Conservation (phyloP, 2,329 filamentous ascomycete species). For the Apiospora arundinis region DNA sequence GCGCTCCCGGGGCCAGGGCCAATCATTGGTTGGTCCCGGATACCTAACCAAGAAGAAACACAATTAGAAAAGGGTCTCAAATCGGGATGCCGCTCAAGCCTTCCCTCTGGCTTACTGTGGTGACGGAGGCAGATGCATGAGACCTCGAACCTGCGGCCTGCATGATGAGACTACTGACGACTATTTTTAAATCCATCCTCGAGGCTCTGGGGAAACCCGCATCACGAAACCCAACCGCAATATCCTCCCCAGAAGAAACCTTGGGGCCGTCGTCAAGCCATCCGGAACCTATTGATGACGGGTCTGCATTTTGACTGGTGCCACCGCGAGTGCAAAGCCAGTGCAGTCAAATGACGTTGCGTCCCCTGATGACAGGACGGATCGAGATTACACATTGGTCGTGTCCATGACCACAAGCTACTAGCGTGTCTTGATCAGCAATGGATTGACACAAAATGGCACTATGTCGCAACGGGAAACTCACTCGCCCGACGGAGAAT, state of each 20-base stretch:
- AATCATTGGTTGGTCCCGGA: background rate
- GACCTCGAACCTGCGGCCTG: background rate
- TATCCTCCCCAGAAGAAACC: background rate
- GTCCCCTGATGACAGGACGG: background rate
- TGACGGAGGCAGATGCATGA: background rate
- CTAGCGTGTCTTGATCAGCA: background rate
- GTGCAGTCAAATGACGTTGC: background rate
- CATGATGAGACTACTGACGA: background rate
- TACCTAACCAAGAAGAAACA: background rate
- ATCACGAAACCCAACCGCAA: background rate
- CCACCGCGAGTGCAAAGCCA: background rate
- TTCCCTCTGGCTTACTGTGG: background rate
- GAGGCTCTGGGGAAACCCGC: background rate
- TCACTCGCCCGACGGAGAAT: background rate
- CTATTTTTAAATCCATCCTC: constrained; percentile 3
- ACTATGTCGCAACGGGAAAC: background rate
- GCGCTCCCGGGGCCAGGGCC: background rate
- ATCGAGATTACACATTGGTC: constrained; percentile 12
- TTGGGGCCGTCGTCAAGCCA: background rate
- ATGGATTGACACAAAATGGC: background rate
- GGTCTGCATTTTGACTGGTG: background rate
- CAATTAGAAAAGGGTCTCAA: background rate
- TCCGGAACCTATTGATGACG: background rate
- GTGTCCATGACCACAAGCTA: background rate
- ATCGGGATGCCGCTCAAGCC: background rate